A percentile compares a stretch with the other conserved stretches of the same genome.
These are phyloP conservation scores for Isoetes taiwanensis DNA, from an alignment of 75 land plant species.

Conservation along the genomic window DNA sequence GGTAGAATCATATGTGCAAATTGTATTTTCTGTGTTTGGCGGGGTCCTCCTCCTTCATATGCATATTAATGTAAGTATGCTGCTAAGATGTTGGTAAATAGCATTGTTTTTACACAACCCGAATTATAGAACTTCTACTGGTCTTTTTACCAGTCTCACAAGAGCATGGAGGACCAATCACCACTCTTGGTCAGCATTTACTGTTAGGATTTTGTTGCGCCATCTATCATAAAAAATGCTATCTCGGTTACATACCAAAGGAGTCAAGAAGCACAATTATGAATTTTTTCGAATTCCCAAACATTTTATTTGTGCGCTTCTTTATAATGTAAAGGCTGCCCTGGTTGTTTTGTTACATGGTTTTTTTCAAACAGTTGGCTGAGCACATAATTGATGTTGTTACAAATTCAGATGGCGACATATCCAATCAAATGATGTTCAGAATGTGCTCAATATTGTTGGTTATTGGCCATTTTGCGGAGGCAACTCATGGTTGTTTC, in stretches of 20 bases:
- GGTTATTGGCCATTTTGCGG: too few relatives aligned
- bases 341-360: too few relatives aligned
- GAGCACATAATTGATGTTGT: too few relatives aligned
- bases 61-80: conserved; percentile 56
- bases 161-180: conserved; percentile 47
- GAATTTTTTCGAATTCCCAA: conserved; percentile 99
- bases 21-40: conserved; percentile 61
- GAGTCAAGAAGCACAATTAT: conserved; percentile 96
- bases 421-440: too few relatives aligned
- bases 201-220: conserved; percentile 97
- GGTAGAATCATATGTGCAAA: conserved; percentile 87
- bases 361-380: too few relatives aligned
- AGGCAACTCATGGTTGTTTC: too few relatives aligned
- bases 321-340: conserved; percentile 91
- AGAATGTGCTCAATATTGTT: too few relatives aligned
- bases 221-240: conserved; percentile 98
- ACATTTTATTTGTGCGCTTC: conserved; percentile 84
- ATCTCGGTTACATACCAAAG: conserved; percentile 92
- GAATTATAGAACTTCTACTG: conserved; percentile 18
- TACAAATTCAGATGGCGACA: too few relatives aligned
- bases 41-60: conserved; percentile 61
- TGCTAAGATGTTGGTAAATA: not conserved
- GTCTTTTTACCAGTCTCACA: conserved; percentile 27
- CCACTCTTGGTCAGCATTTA: conserved; percentile 51
- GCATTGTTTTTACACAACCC: not conserved